Conservation (phyloP, 2,329 filamentous ascomycete genomes). For the Sarocladium kiliense region DNA sequence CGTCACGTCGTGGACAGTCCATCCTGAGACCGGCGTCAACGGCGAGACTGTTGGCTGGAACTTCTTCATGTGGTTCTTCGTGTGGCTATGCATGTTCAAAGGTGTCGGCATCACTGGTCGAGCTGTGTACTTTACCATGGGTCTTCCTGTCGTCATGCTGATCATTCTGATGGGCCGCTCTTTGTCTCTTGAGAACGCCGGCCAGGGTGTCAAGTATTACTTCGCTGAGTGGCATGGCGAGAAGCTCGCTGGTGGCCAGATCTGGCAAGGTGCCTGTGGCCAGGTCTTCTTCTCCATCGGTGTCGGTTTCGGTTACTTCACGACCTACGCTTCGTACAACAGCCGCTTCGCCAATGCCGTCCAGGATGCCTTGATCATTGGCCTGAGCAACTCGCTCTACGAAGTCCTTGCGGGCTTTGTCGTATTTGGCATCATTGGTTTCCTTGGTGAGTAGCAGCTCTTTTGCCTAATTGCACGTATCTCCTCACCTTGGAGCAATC, state of each 20-base stretch:
- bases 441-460: conserved; percentile 16
- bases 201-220: conserved; percentile 39
- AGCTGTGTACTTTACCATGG: conserved; percentile 53
- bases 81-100: conserved; percentile 53
- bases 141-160: conserved; percentile 46
- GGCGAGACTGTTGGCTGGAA: conserved; percentile 50
- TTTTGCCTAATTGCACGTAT: no score
- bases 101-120: conserved; percentile 49
- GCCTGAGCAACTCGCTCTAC: conserved; percentile 48
- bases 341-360: conserved; percentile 52
- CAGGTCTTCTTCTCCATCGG: conserved; percentile 41
- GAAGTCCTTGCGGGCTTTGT: conserved; percentile 45
- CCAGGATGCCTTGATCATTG: conserved; percentile 51
- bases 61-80: conserved; percentile 49
- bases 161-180: conserved; percentile 45
- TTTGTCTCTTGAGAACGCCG: conserved; percentile 44
- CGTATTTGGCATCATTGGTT: conserved; percentile 49
- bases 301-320: conserved; percentile 54
- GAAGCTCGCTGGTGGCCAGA: conserved; percentile 27
- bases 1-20: conserved; percentile 25
- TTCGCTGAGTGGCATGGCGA: conserved; percentile 33
- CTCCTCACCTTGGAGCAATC: no score
- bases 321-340: conserved; percentile 54
- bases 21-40: conserved; percentile 24
- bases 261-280: conserved; percentile 49